These are phyloP conservation scores for Flaveria floridana DNA, from an alignment of 140 eudicot genomes.

Conservation along the genomic window DNA sequence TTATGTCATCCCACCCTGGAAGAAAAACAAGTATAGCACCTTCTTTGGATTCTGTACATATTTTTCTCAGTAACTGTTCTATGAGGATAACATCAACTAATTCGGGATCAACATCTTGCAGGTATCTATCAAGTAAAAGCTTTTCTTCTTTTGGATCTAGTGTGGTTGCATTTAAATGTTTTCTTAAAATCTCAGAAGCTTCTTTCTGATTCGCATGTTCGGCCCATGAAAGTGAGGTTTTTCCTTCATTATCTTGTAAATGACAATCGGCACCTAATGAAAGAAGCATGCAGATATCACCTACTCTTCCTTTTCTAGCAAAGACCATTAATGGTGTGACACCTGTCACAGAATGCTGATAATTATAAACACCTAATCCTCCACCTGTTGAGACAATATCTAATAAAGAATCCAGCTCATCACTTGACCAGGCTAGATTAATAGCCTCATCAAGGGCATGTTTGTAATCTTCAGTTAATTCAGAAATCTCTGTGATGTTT, in stretches of 20 bases:
- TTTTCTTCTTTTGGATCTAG: slow-evolving; percentile 49
- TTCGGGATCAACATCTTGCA: slow-evolving; percentile 59
- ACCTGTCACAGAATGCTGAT: slow-evolving; percentile 69
- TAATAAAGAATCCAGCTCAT: slow-evolving; percentile 67
- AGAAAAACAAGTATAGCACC: slow-evolving; percentile 91
- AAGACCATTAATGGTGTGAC: slow-evolving; percentile 87
- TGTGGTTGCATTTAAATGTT: slow-evolving; percentile 36
- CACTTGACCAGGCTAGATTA: slow-evolving; percentile 58
- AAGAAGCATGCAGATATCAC: slow-evolving; percentile 78
- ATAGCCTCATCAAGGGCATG: slow-evolving; percentile 80
- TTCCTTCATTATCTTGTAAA: slow-evolving; percentile 57
- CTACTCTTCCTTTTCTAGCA: slow-evolving; percentile 69
- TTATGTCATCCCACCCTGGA: slow-evolving; percentile 97
- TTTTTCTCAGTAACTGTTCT: slow-evolving; percentile 63
- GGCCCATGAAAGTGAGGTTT: slow-evolving; percentile 79
- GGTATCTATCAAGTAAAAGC: slow-evolving; percentile 58
- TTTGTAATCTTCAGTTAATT: slow-evolving; percentile 49
- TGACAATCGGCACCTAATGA: slow-evolving; percentile 76
- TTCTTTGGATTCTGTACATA: slow-evolving; percentile 62
- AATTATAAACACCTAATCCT: slow-evolving; percentile 41
- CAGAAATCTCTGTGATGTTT: slow-evolving; percentile 26
- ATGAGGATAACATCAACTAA: slow-evolving; percentile 67
- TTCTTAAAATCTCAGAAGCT: slow-evolving; percentile 55
- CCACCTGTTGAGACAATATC: slow-evolving; percentile 59
- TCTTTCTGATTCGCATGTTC: slow-evolving; percentile 56